These are phyloP conservation scores for Zea mays DNA, from an alignment of 176 grass and related monocot species.

Conservation along the genomic window DNA sequence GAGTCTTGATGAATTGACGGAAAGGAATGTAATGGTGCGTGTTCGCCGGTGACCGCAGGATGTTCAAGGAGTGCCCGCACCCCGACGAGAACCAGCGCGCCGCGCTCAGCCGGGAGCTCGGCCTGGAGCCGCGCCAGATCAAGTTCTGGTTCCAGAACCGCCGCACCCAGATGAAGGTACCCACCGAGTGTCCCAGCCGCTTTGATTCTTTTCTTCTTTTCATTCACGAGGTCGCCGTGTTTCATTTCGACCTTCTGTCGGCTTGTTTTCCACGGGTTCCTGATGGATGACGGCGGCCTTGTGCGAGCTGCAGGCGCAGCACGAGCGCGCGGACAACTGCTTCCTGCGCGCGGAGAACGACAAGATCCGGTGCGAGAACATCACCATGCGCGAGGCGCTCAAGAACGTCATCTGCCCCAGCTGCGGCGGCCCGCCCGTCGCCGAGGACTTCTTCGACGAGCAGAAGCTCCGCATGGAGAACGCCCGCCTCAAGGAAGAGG, in stretches of 20 bases:
- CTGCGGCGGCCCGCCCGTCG: slow-evolving; percentile 72
- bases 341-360: slow-evolving; percentile 85
- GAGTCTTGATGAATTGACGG: neutral
- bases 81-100: slow-evolving; percentile 96
- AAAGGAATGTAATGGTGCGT: slow-evolving; percentile 18
- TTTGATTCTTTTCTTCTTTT: neutral
- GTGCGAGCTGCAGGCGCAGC: slow-evolving; percentile 76
- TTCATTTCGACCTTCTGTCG: slow-evolving; percentile 15
- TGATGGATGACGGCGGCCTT: neutral
- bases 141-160: slow-evolving; percentile 99
- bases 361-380: slow-evolving; percentile 98
- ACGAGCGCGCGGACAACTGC: slow-evolving; percentile 90
- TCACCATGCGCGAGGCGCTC: slow-evolving; percentile 91
- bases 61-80: slow-evolving; percentile 97
- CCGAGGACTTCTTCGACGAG: slow-evolving; percentile 91
- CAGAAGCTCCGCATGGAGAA: slow-evolving; percentile 98
- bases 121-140: slow-evolving; percentile 89
- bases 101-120: slow-evolving; percentile 80
- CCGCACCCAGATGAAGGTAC: slow-evolving; percentile 97
- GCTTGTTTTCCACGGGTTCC: slow-evolving; percentile 1
- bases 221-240: neutral
- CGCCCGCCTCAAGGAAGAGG: slow-evolving; percentile 84
- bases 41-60: slow-evolving; percentile 38
- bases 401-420: slow-evolving; percentile 85
- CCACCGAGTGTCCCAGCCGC: neutral